Base-by-base conservation (phyloP, 2,329 filamentous ascomycete species). In the Botrytis fabae region DNA sequence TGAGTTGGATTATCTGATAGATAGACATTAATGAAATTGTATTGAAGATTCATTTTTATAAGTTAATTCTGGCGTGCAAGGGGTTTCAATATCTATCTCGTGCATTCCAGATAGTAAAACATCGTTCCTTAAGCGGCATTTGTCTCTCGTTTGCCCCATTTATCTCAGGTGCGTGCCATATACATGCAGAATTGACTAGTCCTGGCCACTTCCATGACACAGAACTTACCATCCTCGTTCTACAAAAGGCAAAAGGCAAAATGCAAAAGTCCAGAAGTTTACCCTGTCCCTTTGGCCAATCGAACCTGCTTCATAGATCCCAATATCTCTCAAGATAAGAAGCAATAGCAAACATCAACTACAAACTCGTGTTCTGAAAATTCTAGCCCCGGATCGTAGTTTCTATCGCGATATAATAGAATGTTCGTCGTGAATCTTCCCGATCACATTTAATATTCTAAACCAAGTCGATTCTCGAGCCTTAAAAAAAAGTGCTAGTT, bases 341-440 rank as follows among this genome's bases (percentile, higher is more conserved):
- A 22, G 14, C 2, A 25, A n/a, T 2, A 51, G 25, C 48, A n/a
- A 51, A n/a, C 10, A 51, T 51, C 22, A 6, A 25, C 22, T 25
- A 48, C 46, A 10, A 51, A n/a, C 10, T 51, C 12, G 48, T 25
- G 46, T 10, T 51, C 48, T 6, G 4, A 51, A 14, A 0, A 51
- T n/a, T 25, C 0, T 25, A 14, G 9, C 1, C 4, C 12, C 22
- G 1, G 1, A 14, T n/a, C 22, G 10, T 14, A 9, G 2, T 14
- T 25, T 2, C 48, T 14, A 51, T 4, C 10, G 2, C 14, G 1
- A 51, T n/a, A n/a, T 2, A 4, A 51, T 14, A 2, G 22, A 2
- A 51, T 3, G 6, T 2, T 2, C 48, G 14, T 51, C 48, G 22
- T 1, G 48, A 14, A 51, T n/a, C 12, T 51, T 51, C 48, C 4